These are phyloP conservation scores for Chalaropsis thielavioides DNA, from an alignment of 2,329 filamentous ascomycete genomes.

Conservation along the genomic window DNA sequence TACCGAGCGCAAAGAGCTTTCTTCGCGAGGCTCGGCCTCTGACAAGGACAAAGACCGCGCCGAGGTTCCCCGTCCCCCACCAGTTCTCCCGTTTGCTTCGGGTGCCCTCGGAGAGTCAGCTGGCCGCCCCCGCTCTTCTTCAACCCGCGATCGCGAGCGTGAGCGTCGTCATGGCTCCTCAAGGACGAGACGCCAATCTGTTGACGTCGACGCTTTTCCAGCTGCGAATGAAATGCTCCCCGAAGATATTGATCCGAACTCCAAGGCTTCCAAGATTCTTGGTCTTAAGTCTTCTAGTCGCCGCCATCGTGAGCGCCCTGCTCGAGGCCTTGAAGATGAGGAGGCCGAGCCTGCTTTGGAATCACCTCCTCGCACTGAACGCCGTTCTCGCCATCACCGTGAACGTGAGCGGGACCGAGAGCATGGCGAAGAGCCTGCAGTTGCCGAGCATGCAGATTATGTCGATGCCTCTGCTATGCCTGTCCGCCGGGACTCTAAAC, in stretches of 20 bases:
- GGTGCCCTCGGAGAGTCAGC: neutral
- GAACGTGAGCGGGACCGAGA: conserved; percentile 8
- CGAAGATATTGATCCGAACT: conserved; percentile 20
- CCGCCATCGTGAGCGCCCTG: conserved; percentile 16
- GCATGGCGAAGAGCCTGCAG: neutral
- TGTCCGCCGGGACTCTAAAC: conserved; percentile 14
- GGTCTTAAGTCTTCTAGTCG: conserved; percentile 35
- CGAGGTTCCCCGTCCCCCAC: conserved; percentile 34
- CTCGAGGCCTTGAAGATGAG: conserved; percentile 17
- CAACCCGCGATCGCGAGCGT: conserved; percentile 39
- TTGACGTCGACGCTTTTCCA: conserved; percentile 34
- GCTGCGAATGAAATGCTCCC: neutral
- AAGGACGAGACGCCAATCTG: conserved; percentile 52
- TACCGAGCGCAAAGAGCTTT: conserved; percentile 24
- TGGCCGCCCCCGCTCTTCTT: conserved; percentile 53
- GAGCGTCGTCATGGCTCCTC: conserved; percentile 44
- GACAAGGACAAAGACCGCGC: conserved; percentile 31
- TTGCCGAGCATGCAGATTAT: neutral
- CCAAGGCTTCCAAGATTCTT: conserved; percentile 67
- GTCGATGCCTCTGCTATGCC: neutral
- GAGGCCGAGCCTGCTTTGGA: conserved; percentile 11
- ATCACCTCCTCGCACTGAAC: conserved; percentile 9
- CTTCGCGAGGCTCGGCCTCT: conserved; percentile 17
- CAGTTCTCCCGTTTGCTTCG: conserved; percentile 39
- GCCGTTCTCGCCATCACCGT: conserved; percentile 7